Evolutionary conservation across 2,329 filamentous ascomycete species (phyloP).

Genomic region (Botryosphaeria dothidea): DNA sequence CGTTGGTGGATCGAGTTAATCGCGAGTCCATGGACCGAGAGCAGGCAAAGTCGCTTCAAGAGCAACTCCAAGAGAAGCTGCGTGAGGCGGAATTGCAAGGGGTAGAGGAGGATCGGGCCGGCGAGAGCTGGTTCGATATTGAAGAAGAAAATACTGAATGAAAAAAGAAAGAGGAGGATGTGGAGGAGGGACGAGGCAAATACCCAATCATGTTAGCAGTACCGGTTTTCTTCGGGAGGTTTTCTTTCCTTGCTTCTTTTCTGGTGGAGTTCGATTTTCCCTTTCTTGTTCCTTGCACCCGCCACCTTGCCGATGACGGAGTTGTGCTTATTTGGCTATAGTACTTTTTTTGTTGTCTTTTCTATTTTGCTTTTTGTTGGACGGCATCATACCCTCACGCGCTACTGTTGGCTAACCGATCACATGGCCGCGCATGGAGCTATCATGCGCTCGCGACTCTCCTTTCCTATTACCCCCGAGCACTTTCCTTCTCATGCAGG

Average conservation of each 20-base stretch:
- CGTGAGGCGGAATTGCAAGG: neutral
- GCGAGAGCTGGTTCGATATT: constrained; percentile 18
- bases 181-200: constrained; percentile 16
- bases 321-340: constrained; percentile 18
- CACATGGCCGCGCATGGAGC: constrained; percentile 6
- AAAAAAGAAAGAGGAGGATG: constrained; percentile 8
- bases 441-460: constrained; percentile 6
- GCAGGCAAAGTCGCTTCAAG: constrained; percentile 1
- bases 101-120: constrained; percentile 10
- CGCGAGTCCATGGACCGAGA: constrained; percentile 10
- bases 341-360: constrained; percentile 10
- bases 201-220: constrained; percentile 17
- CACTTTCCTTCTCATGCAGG: constrained; percentile 9
- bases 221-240: constrained; percentile 1
- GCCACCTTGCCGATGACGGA: constrained; percentile 16
- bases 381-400: constrained; percentile 11
- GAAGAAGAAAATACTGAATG: constrained; percentile 1
- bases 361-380: neutral
- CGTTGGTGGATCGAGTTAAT: constrained; percentile 15
- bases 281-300: constrained; percentile 6
- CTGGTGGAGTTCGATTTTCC: constrained; percentile 2
- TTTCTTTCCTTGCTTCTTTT: constrained; percentile 1
- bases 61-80: constrained; percentile 5
- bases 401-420: constrained; percentile 2
- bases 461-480: constrained; percentile 2